Evolutionary conservation across 768 basidiomycete species (phyloP), one percentile per base, ranked within the genome.

Genomic region (Russula dissimulans): DNA sequence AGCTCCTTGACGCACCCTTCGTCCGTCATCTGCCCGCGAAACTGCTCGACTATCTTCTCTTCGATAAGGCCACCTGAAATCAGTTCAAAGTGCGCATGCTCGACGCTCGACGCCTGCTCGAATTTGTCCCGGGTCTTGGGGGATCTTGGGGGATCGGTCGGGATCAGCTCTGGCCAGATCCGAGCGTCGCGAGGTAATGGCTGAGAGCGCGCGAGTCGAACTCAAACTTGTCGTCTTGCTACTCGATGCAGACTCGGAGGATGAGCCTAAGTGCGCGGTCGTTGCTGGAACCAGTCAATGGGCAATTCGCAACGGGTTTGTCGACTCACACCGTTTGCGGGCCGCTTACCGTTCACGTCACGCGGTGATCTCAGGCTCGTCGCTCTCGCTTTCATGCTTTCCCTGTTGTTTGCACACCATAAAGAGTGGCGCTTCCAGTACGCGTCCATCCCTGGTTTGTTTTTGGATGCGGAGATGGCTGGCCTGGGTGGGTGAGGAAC

Each of bases 101-200:
- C 74, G 41, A 71, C 51, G n/a, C 66, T 69, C n/a, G 62, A 62
- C 4, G 70, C 74, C 54, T 69, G 67, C 47, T 70, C 69, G 42
- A 69, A 67, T n/a, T 65, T 64, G 2, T 67, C 70, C 26, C 49
- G 56, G 0, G 63, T 66, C 56, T 59, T 66, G 43, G 65, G 22
- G 1, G 62, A 18, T 72, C 67, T n/a, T n/a, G n/a, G n/a, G 43
- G 65, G 62, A 18, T 72, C 67, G 3, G 50, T 54, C 3, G 67
- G 57, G 0, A 67, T 56, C 31, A 67, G 66, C 32, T 60, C 53
- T 46, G 68, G 38, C 63, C 62, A 1, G 68, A 65, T 39, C 70
- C 67, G 54, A 68, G 67, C 22, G 50, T 49, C 1, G 63, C 63
- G 36, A 70, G 44, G 57, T 70, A 71, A 11, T 63, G 64, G 5